Conservation (phyloP, 805 yeast species). For the Saccharomycopsis javanensis region DNA sequence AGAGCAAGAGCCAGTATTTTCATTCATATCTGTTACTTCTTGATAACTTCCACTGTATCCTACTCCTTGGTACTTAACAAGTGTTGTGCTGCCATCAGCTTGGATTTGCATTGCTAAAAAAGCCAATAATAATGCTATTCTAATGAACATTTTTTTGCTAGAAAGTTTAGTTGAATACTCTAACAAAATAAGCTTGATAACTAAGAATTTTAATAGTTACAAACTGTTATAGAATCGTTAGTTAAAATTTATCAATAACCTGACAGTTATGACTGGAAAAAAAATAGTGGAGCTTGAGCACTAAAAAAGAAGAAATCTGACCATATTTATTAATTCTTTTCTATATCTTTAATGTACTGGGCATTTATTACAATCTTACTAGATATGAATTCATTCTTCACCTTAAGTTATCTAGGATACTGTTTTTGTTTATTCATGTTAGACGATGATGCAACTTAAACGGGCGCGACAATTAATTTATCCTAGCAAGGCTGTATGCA, state of each 20-base stretch:
- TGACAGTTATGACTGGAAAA: too few species aligned
- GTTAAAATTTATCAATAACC: too few species aligned
- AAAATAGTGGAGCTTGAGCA: too few species aligned
- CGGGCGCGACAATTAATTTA: background rate
- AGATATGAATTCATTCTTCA: too few species aligned
- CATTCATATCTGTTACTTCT: constrained; percentile 72
- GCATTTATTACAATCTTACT: background rate
- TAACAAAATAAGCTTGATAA: too few species aligned
- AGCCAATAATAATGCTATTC: background rate
- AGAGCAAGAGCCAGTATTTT: constrained; percentile 29
- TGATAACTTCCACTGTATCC: constrained; percentile 80
- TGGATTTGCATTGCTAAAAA: background rate
- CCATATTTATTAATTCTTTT: background rate
- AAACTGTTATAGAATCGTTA: too few species aligned
- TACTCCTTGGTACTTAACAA: constrained; percentile 43
- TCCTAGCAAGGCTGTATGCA: background rate
- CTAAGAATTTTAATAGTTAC: too few species aligned
- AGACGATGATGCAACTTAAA: constrained; percentile 1
- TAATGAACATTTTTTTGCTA: background rate
- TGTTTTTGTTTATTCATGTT: background rate
- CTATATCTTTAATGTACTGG: background rate
- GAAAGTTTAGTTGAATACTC: background rate
- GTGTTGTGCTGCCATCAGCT: constrained; percentile 63
- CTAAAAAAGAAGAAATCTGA: background rate
- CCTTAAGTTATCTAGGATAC: background rate